These are phyloP conservation scores for Lepraria neglecta DNA, from an alignment of 495 filamentous ascomycete species.

Conservation along the genomic window DNA sequence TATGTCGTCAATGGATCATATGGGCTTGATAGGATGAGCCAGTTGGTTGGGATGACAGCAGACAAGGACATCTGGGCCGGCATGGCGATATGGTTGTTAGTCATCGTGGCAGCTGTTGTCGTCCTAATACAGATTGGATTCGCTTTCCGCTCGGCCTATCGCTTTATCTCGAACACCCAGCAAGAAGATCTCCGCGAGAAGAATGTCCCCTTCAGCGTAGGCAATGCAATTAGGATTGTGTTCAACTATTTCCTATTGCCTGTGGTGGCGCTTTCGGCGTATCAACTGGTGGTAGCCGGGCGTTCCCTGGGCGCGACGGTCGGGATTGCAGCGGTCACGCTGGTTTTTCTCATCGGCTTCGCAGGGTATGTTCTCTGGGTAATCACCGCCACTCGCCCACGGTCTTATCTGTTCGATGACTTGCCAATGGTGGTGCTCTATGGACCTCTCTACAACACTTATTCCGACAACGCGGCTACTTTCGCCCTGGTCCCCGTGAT, in stretches of 20 bases:
- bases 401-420: constrained; percentile 85
- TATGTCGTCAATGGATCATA: constrained; percentile 66
- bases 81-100: constrained; percentile 78
- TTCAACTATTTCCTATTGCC: constrained; percentile 90
- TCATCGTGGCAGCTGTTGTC: constrained; percentile 61
- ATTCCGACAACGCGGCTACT: constrained; percentile 77
- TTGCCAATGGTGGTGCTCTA: constrained; percentile 83
- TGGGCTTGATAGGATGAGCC: constrained; percentile 70
- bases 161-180: constrained; percentile 58
- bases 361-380: constrained; percentile 71
- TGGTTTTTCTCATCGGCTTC: constrained; percentile 64
- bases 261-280: constrained; percentile 76
- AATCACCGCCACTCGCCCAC: constrained; percentile 72
- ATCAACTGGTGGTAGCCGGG: constrained; percentile 75
- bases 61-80: constrained; percentile 85
- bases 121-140: constrained; percentile 75
- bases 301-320: constrained; percentile 62
- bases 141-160: constrained; percentile 63
- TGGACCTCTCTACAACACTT: constrained; percentile 97
- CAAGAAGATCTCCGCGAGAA: constrained; percentile 84
- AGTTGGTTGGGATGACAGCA: constrained; percentile 73
- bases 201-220: constrained; percentile 87
- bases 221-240: constrained; percentile 79
- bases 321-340: constrained; percentile 63
- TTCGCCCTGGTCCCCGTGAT: constrained; percentile 83